Evolutionary conservation across 1,284 basidiomycete genomes (phyloP), one percentile per base, ranked within the genome.

Genomic region (Pseudozyma pruni): DNA sequence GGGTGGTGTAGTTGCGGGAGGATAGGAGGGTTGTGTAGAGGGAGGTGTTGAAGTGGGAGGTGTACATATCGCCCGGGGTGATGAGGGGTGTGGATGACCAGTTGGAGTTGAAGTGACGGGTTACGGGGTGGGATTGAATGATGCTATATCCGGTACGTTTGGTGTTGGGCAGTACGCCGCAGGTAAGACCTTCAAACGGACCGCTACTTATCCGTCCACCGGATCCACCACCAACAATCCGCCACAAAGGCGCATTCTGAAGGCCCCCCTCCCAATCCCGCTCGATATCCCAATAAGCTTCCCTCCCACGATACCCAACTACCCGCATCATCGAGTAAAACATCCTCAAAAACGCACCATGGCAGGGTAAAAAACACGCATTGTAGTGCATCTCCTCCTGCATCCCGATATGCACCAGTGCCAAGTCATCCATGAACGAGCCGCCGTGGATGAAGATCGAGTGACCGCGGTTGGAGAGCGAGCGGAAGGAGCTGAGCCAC

Each of bases 321-420:
- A 64, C 29, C 3, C 60, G 47, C 67, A 70, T 70, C 22, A 64
- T 10, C 9, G 33, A 27, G 44, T 70, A 64, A 29, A 70, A 70
- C 0, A 56, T 52, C 0, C 60, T 47, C 16, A 70, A 20, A 19
- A 70, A 59, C 4, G 67, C 67, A 6, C 51, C 34, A 25, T 70
- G 67, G 27, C 67, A 63, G 1, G 44, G 44, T 13, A 70, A 39
- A 25, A 70, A 63, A 35, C 56, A 63, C 13, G 60, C 43, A 23
- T 64, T 70, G 60, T 56, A 70, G 8, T 70, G 67, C 56, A 70
- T 50, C 34, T 69, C 66, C 27, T 58, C 39, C 42, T 69, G 66
- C 40, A 69, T 7, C 1, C 47, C 59, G 14, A 69, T 49, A 37
- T 69, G 66, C 2, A 63, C 66, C 31, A 69, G 39, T 0, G 47